Conservation (phyloP, 2,329 filamentous ascomycete genomes). For the Colletotrichum camelliae region DNA sequence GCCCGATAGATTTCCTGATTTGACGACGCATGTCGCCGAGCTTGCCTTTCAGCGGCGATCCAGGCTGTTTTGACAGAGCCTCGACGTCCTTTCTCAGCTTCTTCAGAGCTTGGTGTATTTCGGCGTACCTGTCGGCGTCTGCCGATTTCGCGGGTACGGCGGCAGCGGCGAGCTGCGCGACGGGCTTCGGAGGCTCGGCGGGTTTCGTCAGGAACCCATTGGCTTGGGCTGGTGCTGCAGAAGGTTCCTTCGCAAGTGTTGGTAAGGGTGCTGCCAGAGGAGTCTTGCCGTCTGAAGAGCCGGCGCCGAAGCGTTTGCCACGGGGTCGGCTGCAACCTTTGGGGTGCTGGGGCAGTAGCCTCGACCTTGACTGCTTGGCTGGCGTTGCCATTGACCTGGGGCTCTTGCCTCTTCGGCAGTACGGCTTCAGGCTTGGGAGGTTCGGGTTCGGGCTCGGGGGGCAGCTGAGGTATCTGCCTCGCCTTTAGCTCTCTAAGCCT, state of each 20-base stretch:
- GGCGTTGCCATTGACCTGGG: constrained; percentile 25
- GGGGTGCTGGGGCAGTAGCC: background rate
- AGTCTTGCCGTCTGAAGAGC: constrained; percentile 15
- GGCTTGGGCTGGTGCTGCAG: background rate
- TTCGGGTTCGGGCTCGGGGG: constrained; percentile 39
- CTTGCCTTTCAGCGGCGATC: constrained; percentile 62
- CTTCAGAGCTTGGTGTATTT: constrained; percentile 74
- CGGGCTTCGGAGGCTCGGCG: constrained; percentile 6
- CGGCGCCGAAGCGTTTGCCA: constrained; percentile 15
- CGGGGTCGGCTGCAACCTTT: constrained; percentile 12
- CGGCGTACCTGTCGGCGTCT: constrained; percentile 48
- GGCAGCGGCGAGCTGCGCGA: background rate
- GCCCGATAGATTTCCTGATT: constrained; percentile 75
- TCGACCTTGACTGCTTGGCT: constrained; percentile 14
- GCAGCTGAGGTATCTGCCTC: constrained; percentile 49
- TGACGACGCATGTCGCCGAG: constrained; percentile 76
- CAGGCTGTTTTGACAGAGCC: constrained; percentile 54
- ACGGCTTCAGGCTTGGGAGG: constrained; percentile 28
- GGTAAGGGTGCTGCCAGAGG: constrained; percentile 19
- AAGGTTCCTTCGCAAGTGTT: constrained; percentile 6
- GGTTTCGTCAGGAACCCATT: constrained; percentile 6
- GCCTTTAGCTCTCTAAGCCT: constrained; percentile 52
- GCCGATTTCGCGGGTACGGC: background rate
- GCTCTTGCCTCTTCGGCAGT: constrained; percentile 20
- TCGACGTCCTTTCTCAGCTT: constrained; percentile 67